Percentiles rank a stretch among this genome's conserved stretches.
These are phyloP conservation scores for Fusarium sp. DNA, from an alignment of 2,329 filamentous ascomycete species.

Conservation along the genomic window DNA sequence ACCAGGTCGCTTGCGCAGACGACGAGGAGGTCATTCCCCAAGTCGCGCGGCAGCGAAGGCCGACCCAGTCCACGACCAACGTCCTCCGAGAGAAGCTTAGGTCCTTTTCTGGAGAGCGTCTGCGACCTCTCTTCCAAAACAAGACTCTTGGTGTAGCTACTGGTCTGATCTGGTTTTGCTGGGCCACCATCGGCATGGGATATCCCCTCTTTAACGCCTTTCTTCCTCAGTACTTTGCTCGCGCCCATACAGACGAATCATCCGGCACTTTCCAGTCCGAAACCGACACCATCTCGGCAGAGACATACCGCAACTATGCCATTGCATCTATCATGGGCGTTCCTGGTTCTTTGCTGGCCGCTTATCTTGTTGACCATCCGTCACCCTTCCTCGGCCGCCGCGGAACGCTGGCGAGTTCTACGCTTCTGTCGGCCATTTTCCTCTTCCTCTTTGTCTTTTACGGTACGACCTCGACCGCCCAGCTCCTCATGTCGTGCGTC, in stretches of 20 bases:
- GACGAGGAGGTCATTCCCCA: constrained; percentile 49
- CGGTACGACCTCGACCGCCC: constrained; percentile 69
- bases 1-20: constrained; percentile 66
- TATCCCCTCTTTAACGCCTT: constrained; percentile 93
- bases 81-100: constrained; percentile 73
- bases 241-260: constrained; percentile 61
- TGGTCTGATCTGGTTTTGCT: constrained; percentile 80
- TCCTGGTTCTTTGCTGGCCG: constrained; percentile 82
- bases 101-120: constrained; percentile 77
- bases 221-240: constrained; percentile 86
- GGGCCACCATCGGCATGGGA: constrained; percentile 87
- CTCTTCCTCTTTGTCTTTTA: constrained; percentile 77
- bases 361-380: constrained; percentile 77
- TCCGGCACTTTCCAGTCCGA: constrained; percentile 50
- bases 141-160: constrained; percentile 69
- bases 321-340: constrained; percentile 85
- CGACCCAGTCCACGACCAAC: constrained; percentile 47
- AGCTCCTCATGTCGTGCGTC: constrained; percentile 77
- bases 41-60: constrained; percentile 28
- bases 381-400: constrained; percentile 78
- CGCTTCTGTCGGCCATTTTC: constrained; percentile 77
- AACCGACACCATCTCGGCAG: constrained; percentile 58
- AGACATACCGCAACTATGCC: constrained; percentile 84
- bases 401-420: constrained; percentile 79
- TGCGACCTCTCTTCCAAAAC: constrained; percentile 76